Base-by-base conservation (phyloP, 1,284 basidiomycete species). In the Microbotryum lychnidis-dioicae region DNA sequence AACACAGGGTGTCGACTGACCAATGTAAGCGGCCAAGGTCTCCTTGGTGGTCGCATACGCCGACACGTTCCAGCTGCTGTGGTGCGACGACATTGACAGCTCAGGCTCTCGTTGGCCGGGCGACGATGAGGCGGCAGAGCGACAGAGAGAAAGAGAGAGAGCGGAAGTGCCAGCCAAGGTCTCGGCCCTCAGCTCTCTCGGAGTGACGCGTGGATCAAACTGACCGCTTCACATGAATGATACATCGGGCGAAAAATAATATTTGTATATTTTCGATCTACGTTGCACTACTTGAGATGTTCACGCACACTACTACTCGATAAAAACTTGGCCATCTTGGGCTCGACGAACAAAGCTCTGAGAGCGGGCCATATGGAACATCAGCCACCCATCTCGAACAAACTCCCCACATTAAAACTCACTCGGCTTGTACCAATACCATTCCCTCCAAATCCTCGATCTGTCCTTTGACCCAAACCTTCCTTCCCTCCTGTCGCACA, bases 381-480 rank as follows among this genome's bases (percentile, higher is more conserved):
- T 31, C 54, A 21, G 44, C 42, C 6, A n/a, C 31, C 27, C 27
- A 25, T 49, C n/a, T 12, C 25, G 21, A 31, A 18, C n/a, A 23
- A 31, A 2, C 37, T 33, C n/a, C 23, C 16, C 56, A 27, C 49
- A 25, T 25, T 3, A 47, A 12, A 7, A 66, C 66, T 77, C 82
- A 89, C 89, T 78, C 81, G 1, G 90, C 91, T 71, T 91, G 87
- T 4, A 87, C 88, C 0, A 97, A 80, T 10, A 86, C 73, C 54
- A 83, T 85, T 0, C 91, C 91, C 21, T 87, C 79, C 6, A 91
- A 74, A 64, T 87, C 86, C 76, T 90, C 86, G 52, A 97, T 81
- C 8, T 76, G 77, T 0, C 85, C 92, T 23, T 79, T 78, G 14
- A 94, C 89, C 2, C 77, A 76, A 2, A 81, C 83, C 75, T 92